Evolutionary conservation across 1,284 basidiomycete genomes (phyloP), one percentile per base, ranked within the genome.

Genomic region (Austroboletus novae-zelandiae): DNA sequence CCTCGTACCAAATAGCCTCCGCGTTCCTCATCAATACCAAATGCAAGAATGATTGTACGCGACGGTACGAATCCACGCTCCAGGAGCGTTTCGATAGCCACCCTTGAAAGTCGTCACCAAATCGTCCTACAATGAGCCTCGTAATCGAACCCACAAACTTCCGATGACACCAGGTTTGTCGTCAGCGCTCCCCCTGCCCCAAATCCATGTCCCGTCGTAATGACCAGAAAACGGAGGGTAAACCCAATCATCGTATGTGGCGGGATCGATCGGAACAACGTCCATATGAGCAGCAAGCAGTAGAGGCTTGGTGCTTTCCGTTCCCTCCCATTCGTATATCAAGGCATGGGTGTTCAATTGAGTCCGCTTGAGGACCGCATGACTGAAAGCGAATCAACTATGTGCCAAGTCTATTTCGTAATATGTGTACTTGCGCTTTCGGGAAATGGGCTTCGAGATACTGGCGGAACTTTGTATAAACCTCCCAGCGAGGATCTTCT

Each of bases 11-110:
- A 71, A 34, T 72, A 57, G 4, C 84, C 83, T 25, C 75, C 73
- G 3, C 72, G 64, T 67, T 90, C 87, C 59, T 89, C 88, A 59
- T 90, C 86, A 51, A 81, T 82, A n/a, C 88, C 88, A 45, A 80
- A 83, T 1, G 80, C 77, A 23, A 87, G 70, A 20, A 89, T 71
- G 37, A 89, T 68, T 0, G 74, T 73, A 5, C 83, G 75, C 14
- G 71, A 67, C 0, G 81, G 83, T 34, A 71, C 57, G 58, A 81
- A 85, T 34, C 72, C 77, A 25, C 64, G 66, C 47, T 76, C 71
- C n/a, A 86, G 62, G 4, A 86, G 66, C 0, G 74, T 71, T 60
- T 85, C 81, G 15, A 86, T 57, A 0, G 78, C 72, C 4, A 72
- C 74, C 57, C 80, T 81, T 43, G 1, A 17, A n/a, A 29, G 15